phyloP scores from a whole-genome alignment of 108 stramenopile genomes.

The Epipyxis sp. region DNA sequence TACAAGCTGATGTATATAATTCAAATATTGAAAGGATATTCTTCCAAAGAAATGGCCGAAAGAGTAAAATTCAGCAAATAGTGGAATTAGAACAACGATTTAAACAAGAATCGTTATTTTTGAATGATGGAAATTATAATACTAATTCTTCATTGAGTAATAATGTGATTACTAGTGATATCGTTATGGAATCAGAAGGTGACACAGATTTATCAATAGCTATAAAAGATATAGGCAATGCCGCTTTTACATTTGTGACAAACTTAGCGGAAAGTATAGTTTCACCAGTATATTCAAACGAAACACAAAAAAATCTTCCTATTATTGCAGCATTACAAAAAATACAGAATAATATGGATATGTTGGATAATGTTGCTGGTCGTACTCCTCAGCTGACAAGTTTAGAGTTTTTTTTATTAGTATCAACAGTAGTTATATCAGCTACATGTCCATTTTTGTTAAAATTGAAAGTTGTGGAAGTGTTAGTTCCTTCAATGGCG shows the following conservation, averaged over 20 bases:
- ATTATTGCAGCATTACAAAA: not conserved
- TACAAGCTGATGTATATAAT: no score
- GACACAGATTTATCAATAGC: no score
- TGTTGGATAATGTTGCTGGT: not conserved
- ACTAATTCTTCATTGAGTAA: no score
- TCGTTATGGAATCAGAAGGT: no score
- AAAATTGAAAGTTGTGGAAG: not conserved
- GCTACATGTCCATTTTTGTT: not conserved
- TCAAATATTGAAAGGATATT: no score
- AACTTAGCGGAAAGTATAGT: not conserved
- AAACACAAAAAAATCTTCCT: not conserved
- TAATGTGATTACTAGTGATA: no score
- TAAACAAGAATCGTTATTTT: no score
- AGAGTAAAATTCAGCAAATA: no score
- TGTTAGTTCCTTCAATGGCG: not conserved
- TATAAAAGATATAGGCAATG: not conserved
- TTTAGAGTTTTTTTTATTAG: not conserved
- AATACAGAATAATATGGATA: slow-evolving; percentile 1
- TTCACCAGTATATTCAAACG: not conserved
- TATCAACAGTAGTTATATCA: not conserved
- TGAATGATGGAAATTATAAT: no score
- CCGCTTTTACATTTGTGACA: not conserved
- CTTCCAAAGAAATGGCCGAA: no score
- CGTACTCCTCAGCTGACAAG: not conserved
- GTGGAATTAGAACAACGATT: no score